These are phyloP conservation scores for Neotropicomus parvogracilis DNA, from an alignment of 1,284 basidiomycete species.

Conservation along the genomic window DNA sequence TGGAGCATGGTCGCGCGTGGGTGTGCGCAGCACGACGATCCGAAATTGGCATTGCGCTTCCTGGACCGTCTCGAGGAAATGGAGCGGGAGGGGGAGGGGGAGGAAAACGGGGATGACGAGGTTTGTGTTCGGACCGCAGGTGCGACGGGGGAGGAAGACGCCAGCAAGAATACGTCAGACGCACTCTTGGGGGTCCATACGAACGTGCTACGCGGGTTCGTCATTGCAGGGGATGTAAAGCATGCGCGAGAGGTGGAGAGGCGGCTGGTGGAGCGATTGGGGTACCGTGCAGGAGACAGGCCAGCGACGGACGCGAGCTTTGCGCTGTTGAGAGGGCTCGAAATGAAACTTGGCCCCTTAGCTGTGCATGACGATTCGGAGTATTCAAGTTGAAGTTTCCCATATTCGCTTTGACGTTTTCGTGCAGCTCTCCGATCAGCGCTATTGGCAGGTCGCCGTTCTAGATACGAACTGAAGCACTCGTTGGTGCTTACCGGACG, in stretches of 20 bases:
- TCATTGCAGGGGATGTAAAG: constrained; percentile 19
- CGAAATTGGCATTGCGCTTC: constrained; percentile 21
- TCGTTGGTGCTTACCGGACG: too few relatives aligned
- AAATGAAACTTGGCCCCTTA: not conserved
- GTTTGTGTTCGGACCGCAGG: too few relatives aligned
- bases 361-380: too few relatives aligned
- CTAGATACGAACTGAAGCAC: too few relatives aligned
- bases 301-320: constrained; percentile 25
- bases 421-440: too few relatives aligned
- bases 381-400: too few relatives aligned
- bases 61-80: constrained; percentile 20
- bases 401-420: too few relatives aligned
- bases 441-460: too few relatives aligned
- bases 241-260: constrained; percentile 27
- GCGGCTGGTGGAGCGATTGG: constrained; percentile 20
- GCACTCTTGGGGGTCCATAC: constrained; percentile 28
- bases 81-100: not conserved
- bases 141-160: not conserved
- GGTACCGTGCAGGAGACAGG: constrained; percentile 22
- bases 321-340: constrained; percentile 21
- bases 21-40: constrained; percentile 19
- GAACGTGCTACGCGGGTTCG: constrained; percentile 31
- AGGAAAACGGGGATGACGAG: too few relatives aligned
- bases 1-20: constrained; percentile 27
- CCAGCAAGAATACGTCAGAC: constrained; percentile 4